phyloP scores from a whole-genome alignment of 495 filamentous ascomycete genomes.

The Apiosordaria backusii region DNA sequence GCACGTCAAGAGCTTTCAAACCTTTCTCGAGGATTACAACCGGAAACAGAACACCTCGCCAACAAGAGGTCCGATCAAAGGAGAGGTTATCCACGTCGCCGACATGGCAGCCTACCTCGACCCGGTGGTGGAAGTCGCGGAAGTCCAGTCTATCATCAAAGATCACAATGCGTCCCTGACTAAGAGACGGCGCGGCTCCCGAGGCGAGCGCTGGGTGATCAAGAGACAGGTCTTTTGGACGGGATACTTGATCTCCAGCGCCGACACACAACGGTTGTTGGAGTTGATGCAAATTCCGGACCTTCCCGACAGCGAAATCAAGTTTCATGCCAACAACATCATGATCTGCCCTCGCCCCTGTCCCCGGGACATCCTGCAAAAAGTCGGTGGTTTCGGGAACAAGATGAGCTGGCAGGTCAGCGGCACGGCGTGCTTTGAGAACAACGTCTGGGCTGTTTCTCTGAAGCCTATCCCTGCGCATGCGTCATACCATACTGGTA shows the following conservation, averaged over 20 bases:
- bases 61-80: constrained; percentile 57
- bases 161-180: constrained; percentile 63
- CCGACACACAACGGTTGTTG: constrained; percentile 67
- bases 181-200: constrained; percentile 26
- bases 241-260: constrained; percentile 76
- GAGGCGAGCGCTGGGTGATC: constrained; percentile 57
- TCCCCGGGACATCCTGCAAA: constrained; percentile 63
- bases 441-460: constrained; percentile 81
- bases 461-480: constrained; percentile 66
- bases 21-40: constrained; percentile 76
- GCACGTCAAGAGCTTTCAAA: constrained; percentile 73
- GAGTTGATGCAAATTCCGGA: constrained; percentile 60
- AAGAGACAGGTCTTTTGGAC: constrained; percentile 89
- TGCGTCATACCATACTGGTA: constrained; percentile 68
- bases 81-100: constrained; percentile 84
- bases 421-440: constrained; percentile 67
- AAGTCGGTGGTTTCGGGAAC: constrained; percentile 78
- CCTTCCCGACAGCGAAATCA: constrained; percentile 61
- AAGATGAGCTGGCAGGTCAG: constrained; percentile 81
- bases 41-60: constrained; percentile 36
- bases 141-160: constrained; percentile 87
- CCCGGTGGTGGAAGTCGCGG: constrained; percentile 74
- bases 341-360: constrained; percentile 77
- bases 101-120: constrained; percentile 74
- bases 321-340: constrained; percentile 83